Evolutionary conservation across 306 rosid species (phyloP), one percentile per base, ranked within the genome.

Genomic region (Fagus sylvatica): DNA sequence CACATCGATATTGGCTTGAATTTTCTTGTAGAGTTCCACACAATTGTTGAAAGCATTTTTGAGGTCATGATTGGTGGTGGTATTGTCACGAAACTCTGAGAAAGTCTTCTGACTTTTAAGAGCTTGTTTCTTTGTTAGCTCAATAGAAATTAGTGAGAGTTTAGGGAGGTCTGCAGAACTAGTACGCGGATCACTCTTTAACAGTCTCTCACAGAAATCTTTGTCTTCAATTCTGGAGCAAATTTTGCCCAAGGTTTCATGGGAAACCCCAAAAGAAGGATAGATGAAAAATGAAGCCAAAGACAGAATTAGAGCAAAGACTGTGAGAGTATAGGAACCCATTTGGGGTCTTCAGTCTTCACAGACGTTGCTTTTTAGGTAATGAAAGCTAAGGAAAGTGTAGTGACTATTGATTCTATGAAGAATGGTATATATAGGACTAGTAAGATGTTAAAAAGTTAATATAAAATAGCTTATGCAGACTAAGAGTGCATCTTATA

Each of bases 221-320:
- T n/a, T 39, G 78, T 30, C 28, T 28, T 43, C 5, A 16, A 57
- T 60, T 42, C 41, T 40, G 39, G 57, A 42, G 71, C 78, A 74
- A 4, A 59, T 60, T 37, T 37, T 37, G 2, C 40, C 40, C 40
- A 37, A 37, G 40, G 3, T 37, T 37, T 37, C 40, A 37, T 37
- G 40, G 3, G 40, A 37, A 37, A 37, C 3, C 3, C 3, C 2
- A 1, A 37, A 37, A 37, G 40, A 37, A 37, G 40, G 40, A 37
- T 37, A 3, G 2, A 37, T 37, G 40, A 37, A 1, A 37, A 37
- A 3, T 2, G 40, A 2, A 37, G 2, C 40, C 40, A 37, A 2
- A 1, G 40, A 37, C 40, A 37, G 40, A 37, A 37, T 1, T 37
- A 37, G 2, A 37, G 40, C 40, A 37, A 37, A 37, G 40, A 37